These are phyloP conservation scores for Penicillium glabrum DNA, from an alignment of 2,329 filamentous ascomycete species.

Conservation along the genomic window DNA sequence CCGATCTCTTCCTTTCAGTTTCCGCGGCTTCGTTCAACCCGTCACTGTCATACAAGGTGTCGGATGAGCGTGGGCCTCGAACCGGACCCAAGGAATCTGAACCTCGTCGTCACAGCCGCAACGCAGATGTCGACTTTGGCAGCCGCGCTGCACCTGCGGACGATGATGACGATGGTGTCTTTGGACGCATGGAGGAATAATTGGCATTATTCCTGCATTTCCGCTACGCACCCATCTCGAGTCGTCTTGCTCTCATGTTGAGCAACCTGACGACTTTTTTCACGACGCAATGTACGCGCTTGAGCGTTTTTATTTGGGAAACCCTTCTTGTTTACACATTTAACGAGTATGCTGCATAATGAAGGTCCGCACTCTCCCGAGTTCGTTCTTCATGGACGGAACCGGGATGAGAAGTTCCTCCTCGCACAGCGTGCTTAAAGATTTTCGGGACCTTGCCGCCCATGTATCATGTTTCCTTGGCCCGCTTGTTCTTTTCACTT, in stretches of 20 bases:
- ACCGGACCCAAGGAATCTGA: slow-evolving; percentile 56
- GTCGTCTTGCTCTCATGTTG: not conserved
- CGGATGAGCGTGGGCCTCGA: slow-evolving; percentile 62
- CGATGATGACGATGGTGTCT: slow-evolving; percentile 93
- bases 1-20: slow-evolving; percentile 43
- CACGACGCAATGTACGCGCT: slow-evolving; percentile 40
- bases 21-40: slow-evolving; percentile 43
- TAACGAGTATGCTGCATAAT: slow-evolving; percentile 17
- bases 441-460: slow-evolving; percentile 22
- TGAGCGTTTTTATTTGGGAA: slow-evolving; percentile 32
- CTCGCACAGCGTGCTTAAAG: slow-evolving; percentile 15
- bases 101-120: slow-evolving; percentile 32
- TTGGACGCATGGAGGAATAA: slow-evolving; percentile 93
- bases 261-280: slow-evolving; percentile 19
- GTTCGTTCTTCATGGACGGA: not conserved
- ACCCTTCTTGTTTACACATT: slow-evolving; percentile 28
- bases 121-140: slow-evolving; percentile 37
- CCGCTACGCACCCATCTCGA: slow-evolving; percentile 1
- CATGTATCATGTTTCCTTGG: slow-evolving; percentile 29
- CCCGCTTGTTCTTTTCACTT: slow-evolving; percentile 5
- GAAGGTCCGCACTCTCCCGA: slow-evolving; percentile 7
- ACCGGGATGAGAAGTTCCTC: slow-evolving; percentile 4
- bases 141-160: slow-evolving; percentile 62
- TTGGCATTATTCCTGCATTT: not conserved
- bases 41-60: slow-evolving; percentile 49